These are phyloP conservation scores for Akanthomyces dipterigenus DNA, from an alignment of 2,329 filamentous ascomycete genomes.

Conservation along the genomic window DNA sequence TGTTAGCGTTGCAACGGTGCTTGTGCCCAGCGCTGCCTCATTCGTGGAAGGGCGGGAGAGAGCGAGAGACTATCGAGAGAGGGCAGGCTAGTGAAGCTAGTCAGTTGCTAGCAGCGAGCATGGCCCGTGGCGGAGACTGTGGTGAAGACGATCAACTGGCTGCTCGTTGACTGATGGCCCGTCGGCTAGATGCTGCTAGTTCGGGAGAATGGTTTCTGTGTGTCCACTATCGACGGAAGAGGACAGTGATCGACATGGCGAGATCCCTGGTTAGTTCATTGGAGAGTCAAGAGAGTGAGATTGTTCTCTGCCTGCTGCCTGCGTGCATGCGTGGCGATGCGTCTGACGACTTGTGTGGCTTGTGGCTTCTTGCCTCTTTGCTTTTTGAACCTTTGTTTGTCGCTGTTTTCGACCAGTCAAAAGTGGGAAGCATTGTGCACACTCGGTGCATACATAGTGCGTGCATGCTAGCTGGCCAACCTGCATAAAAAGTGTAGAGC, in stretches of 20 bases:
- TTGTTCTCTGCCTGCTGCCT: too few species aligned
- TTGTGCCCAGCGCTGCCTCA: background rate
- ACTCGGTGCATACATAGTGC: too few species aligned
- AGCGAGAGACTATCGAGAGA: background rate
- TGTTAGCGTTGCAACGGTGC: background rate
- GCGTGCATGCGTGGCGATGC: background rate
- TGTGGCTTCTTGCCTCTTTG: background rate
- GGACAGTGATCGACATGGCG: background rate
- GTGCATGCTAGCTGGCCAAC: background rate
- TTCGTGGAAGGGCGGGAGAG: background rate
- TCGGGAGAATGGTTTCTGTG: background rate
- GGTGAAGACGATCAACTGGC: background rate
- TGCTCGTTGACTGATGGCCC: background rate
- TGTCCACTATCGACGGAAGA: background rate
- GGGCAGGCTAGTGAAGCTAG: background rate
- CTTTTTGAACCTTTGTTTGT: background rate
- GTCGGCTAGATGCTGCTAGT: background rate
- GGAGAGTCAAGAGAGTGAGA: background rate
- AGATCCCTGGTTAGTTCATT: background rate
- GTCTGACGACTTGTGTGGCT: background rate
- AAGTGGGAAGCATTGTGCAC: background rate
- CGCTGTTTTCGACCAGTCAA: slow-evolving; percentile 4
- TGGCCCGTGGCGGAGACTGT: background rate
- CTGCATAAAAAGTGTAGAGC: background rate
- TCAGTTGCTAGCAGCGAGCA: background rate